Evolutionary conservation across 2,329 filamentous ascomycete genomes (phyloP).

Genomic region (Penicillium sp.): DNA sequence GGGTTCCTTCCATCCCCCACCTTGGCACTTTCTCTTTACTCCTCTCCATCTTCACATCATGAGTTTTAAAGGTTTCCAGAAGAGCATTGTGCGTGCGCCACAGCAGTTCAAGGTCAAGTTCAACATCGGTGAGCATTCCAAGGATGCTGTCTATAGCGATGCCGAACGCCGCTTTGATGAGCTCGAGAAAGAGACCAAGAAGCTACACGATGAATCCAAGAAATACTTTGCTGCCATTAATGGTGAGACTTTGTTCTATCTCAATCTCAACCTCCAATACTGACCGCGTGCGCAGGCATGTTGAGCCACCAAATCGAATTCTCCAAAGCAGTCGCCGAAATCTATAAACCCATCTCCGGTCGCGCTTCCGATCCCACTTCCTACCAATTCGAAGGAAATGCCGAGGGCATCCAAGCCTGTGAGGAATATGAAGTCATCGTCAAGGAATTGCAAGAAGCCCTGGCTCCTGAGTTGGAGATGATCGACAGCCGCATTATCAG

Average conservation of each 20-base stretch:
- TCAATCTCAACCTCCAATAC: neutral
- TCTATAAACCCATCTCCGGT: conserved; percentile 97
- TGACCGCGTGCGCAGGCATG: conserved; percentile 62
- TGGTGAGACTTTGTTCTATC: conserved; percentile 47
- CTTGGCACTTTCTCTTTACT: conserved; percentile 13
- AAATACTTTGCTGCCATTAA: conserved; percentile 99
- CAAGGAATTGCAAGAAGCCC: conserved; percentile 80
- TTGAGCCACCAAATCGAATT: conserved; percentile 96
- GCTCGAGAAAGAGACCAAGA: conserved; percentile 93
- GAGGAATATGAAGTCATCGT: conserved; percentile 95
- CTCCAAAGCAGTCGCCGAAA: conserved; percentile 89
- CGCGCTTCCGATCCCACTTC: conserved; percentile 90
- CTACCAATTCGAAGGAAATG: conserved; percentile 76
- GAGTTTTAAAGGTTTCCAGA: conserved; percentile 97
- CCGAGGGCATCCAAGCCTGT: conserved; percentile 89
- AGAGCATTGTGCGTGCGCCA: conserved; percentile 83
- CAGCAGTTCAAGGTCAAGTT: conserved; percentile 89
- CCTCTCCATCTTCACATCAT: conserved; percentile 50
- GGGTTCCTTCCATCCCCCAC: conserved; percentile 8
- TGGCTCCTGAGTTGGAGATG: conserved; percentile 94
- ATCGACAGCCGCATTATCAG: conserved; percentile 89
- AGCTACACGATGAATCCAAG: conserved; percentile 91
- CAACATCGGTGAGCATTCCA: conserved; percentile 92
- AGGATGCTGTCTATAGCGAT: conserved; percentile 92
- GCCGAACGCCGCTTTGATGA: conserved; percentile 92